phyloP scores from a whole-genome alignment of 208 protist species.

The Wallacemonas sp. region DNA sequence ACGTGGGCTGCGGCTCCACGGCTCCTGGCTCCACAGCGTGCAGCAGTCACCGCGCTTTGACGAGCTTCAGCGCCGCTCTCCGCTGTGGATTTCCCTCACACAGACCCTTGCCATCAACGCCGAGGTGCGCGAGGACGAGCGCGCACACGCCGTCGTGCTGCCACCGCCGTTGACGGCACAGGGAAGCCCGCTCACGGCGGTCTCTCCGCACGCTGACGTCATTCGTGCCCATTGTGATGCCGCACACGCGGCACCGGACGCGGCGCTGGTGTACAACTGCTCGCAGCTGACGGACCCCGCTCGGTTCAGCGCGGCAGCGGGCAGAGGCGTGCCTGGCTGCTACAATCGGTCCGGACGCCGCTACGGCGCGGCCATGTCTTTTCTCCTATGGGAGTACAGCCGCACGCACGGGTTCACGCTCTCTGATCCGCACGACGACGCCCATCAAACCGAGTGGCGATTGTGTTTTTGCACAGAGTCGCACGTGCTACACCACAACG shows the following conservation, averaged over 20 bases:
- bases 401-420: neutral
- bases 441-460: neutral
- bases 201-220: neutral
- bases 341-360: conserved; percentile 25
- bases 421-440: neutral
- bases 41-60: conserved; percentile 13
- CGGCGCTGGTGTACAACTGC: conserved; percentile 41
- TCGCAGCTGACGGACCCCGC: conserved; percentile 34
- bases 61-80: conserved; percentile 11
- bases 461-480: conserved; percentile 1
- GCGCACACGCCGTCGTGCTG: neutral
- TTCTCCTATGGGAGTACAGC: conserved; percentile 65
- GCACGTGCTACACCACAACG: neutral
- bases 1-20: neutral
- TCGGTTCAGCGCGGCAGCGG: conserved; percentile 17
- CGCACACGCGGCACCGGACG: neutral
- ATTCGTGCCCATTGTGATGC: neutral
- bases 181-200: no score
- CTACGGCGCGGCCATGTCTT: conserved; percentile 32
- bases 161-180: no score
- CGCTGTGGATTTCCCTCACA: conserved; percentile 30
- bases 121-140: conserved; percentile 19
- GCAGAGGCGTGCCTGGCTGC: conserved; percentile 10
- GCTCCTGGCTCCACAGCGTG: neutral
- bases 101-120: conserved; percentile 28